Evolutionary conservation across 768 basidiomycete genomes (phyloP).

Genomic region (Paxillus rubicundulus): DNA sequence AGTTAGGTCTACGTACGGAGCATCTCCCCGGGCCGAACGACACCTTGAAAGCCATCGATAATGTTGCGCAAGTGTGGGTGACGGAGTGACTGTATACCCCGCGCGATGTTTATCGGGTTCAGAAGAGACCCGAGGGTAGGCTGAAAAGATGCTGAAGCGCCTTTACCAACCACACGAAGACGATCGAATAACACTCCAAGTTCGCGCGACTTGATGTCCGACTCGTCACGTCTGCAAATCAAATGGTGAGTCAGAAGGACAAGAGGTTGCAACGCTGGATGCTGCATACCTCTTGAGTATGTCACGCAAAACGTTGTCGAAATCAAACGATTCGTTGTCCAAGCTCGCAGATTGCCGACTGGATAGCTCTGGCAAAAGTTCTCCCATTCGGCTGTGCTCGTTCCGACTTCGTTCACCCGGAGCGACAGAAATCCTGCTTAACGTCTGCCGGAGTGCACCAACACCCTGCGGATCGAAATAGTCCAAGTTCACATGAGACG

Average conservation of each 20-base stretch:
- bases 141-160: constrained; percentile 52
- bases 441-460: constrained; percentile 14
- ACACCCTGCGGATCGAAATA: constrained; percentile 57
- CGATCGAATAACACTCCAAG: constrained; percentile 62
- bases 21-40: constrained; percentile 64
- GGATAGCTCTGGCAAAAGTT: not conserved
- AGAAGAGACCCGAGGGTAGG: constrained; percentile 62
- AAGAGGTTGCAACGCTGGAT: not conserved
- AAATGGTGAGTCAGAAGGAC: not conserved
- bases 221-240: constrained; percentile 42
- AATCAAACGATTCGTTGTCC: constrained; percentile 30
- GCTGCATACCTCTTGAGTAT: constrained; percentile 23
- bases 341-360: not conserved
- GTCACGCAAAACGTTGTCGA: constrained; percentile 26
- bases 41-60: constrained; percentile 52
- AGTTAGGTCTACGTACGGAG: constrained; percentile 46
- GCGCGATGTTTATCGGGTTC: constrained; percentile 47
- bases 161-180: constrained; percentile 58
- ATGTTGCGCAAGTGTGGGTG: constrained; percentile 64
- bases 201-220: constrained; percentile 49
- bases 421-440: constrained; percentile 16
- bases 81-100: constrained; percentile 42
- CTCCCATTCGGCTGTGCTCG: not conserved
- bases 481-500: constrained; percentile 41
- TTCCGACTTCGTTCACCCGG: constrained; percentile 3